A percentile compares a stretch with the other conserved stretches of the same genome.
Conservation (phyloP, 371 early-diverging fungal genomes). For the Phascolomyces articulosus region DNA sequence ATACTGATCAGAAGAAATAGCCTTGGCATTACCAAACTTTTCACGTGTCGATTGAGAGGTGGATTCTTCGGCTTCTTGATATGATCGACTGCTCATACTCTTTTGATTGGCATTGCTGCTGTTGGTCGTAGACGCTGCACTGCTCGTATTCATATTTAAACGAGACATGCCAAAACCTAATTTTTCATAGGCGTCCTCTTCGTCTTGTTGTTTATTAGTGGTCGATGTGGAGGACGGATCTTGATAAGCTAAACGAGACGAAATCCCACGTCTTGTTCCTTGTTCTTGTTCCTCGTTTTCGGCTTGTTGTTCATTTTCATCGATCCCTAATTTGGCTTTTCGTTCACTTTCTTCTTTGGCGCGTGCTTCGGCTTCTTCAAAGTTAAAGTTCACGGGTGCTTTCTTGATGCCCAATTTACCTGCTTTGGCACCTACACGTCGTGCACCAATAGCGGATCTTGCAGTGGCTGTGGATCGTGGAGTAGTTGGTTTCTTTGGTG, state of each 20-base stretch:
- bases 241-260: constrained; percentile 30
- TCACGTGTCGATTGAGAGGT: constrained; percentile 51
- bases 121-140: too few species aligned
- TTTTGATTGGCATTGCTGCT: constrained; percentile 17
- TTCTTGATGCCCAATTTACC: constrained; percentile 85
- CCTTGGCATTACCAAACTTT: constrained; percentile 72
- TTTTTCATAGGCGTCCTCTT: constrained; percentile 65
- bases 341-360: constrained; percentile 86
- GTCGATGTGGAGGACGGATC: constrained; percentile 59
- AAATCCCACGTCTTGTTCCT: constrained; percentile 17
- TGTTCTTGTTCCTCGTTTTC: neutral
- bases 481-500: constrained; percentile 5
- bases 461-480: constrained; percentile 12
- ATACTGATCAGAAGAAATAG: constrained; percentile 89
- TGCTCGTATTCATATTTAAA: constrained; percentile 23
- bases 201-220: constrained; percentile 69
- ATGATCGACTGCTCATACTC: neutral
- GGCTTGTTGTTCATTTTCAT: constrained; percentile 53
- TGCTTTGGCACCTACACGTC: constrained; percentile 55
- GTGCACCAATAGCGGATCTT: constrained; percentile 33
- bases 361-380: constrained; percentile 90
- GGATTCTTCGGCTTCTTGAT: constrained; percentile 15
- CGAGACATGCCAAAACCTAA: constrained; percentile 85
- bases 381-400: constrained; percentile 76
- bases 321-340: constrained; percentile 75